A percentile compares a stretch with the other conserved stretches of the same genome.
Evolutionary conservation across 179 eudicot genomes (phyloP).

Genomic region (Beta macrorhiza): DNA sequence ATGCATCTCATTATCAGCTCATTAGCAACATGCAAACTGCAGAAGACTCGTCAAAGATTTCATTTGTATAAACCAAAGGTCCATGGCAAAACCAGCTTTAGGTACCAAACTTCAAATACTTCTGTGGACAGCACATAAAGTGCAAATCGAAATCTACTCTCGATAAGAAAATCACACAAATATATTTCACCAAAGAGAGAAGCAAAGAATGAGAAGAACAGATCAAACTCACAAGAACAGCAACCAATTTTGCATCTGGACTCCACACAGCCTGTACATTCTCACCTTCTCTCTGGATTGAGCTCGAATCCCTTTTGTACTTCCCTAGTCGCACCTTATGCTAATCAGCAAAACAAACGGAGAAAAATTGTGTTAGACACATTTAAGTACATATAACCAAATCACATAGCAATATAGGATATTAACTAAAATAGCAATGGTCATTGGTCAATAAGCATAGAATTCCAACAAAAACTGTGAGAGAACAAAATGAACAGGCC

Average conservation of each 20-base stretch:
- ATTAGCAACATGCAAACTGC: no score
- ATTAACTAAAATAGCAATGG: neutral
- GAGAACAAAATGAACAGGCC: neutral
- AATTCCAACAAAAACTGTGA: neutral
- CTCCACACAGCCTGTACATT: slow-evolving; percentile 91
- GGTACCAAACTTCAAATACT: neutral
- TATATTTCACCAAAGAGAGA: neutral
- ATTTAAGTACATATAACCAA: neutral
- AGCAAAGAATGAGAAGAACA: slow-evolving; percentile 18
- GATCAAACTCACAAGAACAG: slow-evolving; percentile 71
- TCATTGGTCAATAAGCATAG: neutral
- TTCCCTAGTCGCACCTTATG: slow-evolving; percentile 88
- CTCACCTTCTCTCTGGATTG: slow-evolving; percentile 80
- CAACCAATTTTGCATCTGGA: slow-evolving; percentile 77
- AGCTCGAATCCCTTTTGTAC: slow-evolving; percentile 70
- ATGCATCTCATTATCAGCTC: no score
- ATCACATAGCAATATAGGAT: neutral
- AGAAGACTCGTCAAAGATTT: no score
- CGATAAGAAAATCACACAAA: neutral
- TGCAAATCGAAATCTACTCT: neutral
- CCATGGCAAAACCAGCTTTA: neutral
- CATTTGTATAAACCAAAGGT: neutral
- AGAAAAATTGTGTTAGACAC: neutral
- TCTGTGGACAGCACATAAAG: neutral
- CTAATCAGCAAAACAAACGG: slow-evolving; percentile 39